Conservation (phyloP, 2,329 filamentous ascomycete species). For the Colletotrichum eremochloae region DNA sequence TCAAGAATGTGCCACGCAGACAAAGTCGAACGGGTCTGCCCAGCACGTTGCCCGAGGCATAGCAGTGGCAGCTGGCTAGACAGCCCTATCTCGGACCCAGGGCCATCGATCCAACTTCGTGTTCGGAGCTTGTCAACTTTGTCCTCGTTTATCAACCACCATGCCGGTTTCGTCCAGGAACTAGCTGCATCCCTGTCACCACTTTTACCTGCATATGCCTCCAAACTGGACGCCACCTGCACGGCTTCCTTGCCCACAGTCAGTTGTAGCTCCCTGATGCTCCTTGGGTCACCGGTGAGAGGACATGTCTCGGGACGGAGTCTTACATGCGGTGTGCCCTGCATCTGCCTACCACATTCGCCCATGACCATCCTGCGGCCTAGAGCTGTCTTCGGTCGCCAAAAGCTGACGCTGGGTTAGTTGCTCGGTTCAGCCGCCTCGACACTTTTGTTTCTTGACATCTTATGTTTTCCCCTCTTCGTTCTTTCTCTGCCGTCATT, state of each 20-base stretch:
- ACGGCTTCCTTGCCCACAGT: background rate
- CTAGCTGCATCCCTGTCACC: constrained; percentile 27
- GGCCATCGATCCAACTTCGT: background rate
- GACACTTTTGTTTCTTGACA: background rate
- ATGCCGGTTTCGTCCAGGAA: constrained; percentile 19
- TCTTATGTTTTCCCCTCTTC: background rate
- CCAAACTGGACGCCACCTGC: constrained; percentile 13
- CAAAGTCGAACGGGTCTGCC: constrained; percentile 20
- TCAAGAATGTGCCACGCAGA: constrained; percentile 32
- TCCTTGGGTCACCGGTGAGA: constrained; percentile 8
- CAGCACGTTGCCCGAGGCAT: constrained; percentile 8
- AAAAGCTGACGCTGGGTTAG: constrained; percentile 24
- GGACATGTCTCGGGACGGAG: constrained; percentile 31
- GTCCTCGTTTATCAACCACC: constrained; percentile 13
- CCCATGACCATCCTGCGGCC: constrained; percentile 19
- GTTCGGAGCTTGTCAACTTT: constrained; percentile 1
- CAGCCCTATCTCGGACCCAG: constrained; percentile 17
- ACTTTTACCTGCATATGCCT: constrained; percentile 15
- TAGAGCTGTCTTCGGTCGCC: constrained; percentile 26
- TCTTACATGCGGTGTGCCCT: constrained; percentile 34
- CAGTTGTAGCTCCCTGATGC: constrained; percentile 12
- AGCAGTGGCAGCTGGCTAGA: constrained; percentile 12
- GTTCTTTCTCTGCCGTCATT: background rate
- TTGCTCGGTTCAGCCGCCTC: constrained; percentile 19
- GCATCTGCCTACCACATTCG: constrained; percentile 30